phyloP scores from a whole-genome alignment of 768 basidiomycete genomes.

The Leccinellum rugosiceps region DNA sequence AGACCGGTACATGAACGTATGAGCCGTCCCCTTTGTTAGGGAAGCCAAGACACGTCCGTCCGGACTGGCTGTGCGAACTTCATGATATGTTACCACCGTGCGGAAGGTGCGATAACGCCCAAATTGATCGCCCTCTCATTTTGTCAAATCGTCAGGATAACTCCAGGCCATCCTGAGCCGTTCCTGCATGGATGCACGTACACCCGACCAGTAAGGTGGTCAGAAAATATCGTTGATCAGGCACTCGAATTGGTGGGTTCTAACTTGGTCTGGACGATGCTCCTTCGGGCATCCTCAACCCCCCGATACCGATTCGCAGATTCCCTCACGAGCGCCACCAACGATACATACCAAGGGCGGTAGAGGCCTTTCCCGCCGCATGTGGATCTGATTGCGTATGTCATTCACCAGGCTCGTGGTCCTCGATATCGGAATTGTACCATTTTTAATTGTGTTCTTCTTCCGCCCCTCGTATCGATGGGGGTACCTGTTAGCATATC shows the following conservation, averaged over 20 bases:
- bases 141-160: not conserved
- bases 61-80: not conserved
- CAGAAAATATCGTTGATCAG: slow-evolving; percentile 23
- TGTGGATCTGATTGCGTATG: slow-evolving; percentile 11
- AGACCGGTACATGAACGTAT: not conserved
- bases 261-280: slow-evolving; percentile 4
- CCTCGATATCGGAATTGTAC: slow-evolving; percentile 19
- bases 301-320: slow-evolving; percentile 17
- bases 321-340: slow-evolving; percentile 24
- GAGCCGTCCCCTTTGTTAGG: not conserved
- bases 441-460: slow-evolving; percentile 6
- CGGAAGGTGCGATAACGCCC: not conserved
- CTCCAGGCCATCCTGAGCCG: not conserved
- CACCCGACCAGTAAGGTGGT: slow-evolving; percentile 10
- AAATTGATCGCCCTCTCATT: not conserved
- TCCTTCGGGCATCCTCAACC: slow-evolving; percentile 7
- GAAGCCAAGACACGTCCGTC: not conserved
- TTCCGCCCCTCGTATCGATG: not conserved
- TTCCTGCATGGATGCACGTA: not conserved
- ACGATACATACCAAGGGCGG: not conserved
- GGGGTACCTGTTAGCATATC: slow-evolving; percentile 4
- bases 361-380: not conserved
- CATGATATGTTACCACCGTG: not conserved
- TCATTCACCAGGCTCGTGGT: not conserved
- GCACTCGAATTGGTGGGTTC: slow-evolving; percentile 6